phyloP scores from a whole-genome alignment of 2,329 filamentous ascomycete genomes.

The Arthrobotrys entomopaga region DNA sequence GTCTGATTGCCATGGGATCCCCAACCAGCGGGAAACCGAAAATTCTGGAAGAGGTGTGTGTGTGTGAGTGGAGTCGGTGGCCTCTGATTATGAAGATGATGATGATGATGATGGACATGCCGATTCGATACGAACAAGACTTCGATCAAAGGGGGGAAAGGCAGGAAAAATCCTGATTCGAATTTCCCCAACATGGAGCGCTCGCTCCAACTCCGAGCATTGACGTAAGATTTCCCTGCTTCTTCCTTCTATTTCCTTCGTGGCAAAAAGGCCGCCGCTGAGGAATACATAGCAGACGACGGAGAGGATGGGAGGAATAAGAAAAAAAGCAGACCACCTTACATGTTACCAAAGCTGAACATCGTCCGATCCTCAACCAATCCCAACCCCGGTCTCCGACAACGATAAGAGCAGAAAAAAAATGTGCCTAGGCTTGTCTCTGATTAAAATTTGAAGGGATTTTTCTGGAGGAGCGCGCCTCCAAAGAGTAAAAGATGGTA shows the following conservation, averaged over 20 bases:
- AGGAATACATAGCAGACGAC: background rate
- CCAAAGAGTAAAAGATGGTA: slow-evolving; percentile 28
- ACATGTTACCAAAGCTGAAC: slow-evolving; percentile 46
- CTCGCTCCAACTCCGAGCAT: slow-evolving; percentile 28
- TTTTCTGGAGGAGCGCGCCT: slow-evolving; percentile 56
- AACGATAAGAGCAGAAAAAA: slow-evolving; percentile 37
- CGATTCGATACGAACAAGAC: slow-evolving; percentile 14
- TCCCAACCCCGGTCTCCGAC: slow-evolving; percentile 25
- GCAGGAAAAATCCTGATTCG: slow-evolving; percentile 42
- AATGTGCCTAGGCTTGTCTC: slow-evolving; percentile 51
- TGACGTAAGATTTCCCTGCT: slow-evolving; percentile 42
- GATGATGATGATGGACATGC: slow-evolving; percentile 37
- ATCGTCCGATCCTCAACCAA: slow-evolving; percentile 53
- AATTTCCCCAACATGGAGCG: slow-evolving; percentile 45
- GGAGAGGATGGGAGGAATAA: slow-evolving; percentile 10
- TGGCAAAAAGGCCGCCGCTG: slow-evolving; percentile 28
- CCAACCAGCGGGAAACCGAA: slow-evolving; percentile 54
- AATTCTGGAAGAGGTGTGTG: slow-evolving; percentile 52
- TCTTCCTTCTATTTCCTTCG: too few species aligned
- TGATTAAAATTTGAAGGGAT: slow-evolving; percentile 55
- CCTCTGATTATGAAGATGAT: too few species aligned
- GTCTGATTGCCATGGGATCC: slow-evolving; percentile 33
- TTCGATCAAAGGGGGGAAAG: slow-evolving; percentile 3
- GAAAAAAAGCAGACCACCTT: slow-evolving; percentile 31
- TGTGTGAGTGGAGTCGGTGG: slow-evolving; percentile 10